Conservation (phyloP, 768 basidiomycete genomes). For the Lactarius pseudohatsudake region DNA sequence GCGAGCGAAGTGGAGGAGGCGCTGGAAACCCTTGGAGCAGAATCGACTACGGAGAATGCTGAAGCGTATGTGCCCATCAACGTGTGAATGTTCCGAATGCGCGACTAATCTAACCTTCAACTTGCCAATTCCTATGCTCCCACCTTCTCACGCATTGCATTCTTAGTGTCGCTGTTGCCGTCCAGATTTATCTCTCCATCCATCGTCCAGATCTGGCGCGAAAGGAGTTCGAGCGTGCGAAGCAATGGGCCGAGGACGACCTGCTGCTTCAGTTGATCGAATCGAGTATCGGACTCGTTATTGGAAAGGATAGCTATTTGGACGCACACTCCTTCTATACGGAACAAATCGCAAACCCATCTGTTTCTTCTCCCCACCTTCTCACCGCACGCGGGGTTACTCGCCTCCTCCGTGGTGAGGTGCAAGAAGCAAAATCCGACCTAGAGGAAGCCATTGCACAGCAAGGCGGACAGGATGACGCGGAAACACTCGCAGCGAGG, state of each 20-base stretch:
- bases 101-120: conserved; percentile 6
- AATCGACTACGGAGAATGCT: conserved; percentile 67
- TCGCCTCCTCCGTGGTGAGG: conserved; percentile 73
- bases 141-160: conserved; percentile 14
- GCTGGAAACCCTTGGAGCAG: conserved; percentile 76
- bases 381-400: conserved; percentile 79
- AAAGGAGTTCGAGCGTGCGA: conserved; percentile 79
- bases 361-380: conserved; percentile 68
- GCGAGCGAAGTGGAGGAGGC: conserved; percentile 92
- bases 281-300: conserved; percentile 72
- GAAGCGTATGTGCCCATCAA: conserved; percentile 71
- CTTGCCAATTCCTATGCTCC: not conserved
- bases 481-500: conserved; percentile 68
- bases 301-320: conserved; percentile 67
- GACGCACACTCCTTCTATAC: conserved; percentile 66
- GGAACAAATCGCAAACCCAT: conserved; percentile 81
- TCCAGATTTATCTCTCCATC: conserved; percentile 90
- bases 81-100: conserved; percentile 19
- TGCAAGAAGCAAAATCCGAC: conserved; percentile 75
- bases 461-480: conserved; percentile 48
- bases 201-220: conserved; percentile 84
- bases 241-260: conserved; percentile 87
- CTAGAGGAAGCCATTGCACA: conserved; percentile 71
- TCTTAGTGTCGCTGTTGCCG: conserved; percentile 73
- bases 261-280: conserved; percentile 88